A percentile compares a stretch with the other conserved stretches of the same genome.
phyloP scores from a whole-genome alignment of 208 protist genomes.

The Crithidia thermophila region DNA sequence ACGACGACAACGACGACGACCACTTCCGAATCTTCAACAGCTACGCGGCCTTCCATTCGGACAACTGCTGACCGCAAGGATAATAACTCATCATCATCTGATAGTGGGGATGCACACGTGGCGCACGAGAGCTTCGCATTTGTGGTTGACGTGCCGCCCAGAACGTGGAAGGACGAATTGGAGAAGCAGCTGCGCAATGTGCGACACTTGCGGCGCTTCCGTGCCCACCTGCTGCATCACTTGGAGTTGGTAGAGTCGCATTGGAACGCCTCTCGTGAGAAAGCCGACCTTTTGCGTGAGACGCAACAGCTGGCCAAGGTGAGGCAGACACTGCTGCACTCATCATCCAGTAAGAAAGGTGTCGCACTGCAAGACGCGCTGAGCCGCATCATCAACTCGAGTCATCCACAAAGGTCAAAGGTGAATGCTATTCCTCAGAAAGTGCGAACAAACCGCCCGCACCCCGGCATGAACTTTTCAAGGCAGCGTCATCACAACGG shows the following conservation, averaged over 20 bases:
- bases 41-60: too few relatives aligned
- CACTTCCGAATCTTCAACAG: not conserved
- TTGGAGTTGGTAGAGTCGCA: conserved; percentile 54
- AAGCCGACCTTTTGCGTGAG: conserved; percentile 46
- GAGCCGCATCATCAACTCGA: not conserved
- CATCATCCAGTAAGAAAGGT: not conserved
- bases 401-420: not conserved
- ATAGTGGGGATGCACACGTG: not conserved
- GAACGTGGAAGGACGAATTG: too few relatives aligned
- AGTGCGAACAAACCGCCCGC: not conserved
- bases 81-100: too few relatives aligned
- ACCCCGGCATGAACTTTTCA: not conserved
- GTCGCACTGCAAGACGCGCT: conserved; percentile 5
- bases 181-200: conserved; percentile 57
- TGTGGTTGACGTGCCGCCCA: conserved; percentile 4
- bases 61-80: too few relatives aligned
- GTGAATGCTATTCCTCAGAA: not conserved
- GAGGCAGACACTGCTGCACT: conserved; percentile 18
- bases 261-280: conserved; percentile 35
- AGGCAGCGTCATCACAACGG: not conserved
- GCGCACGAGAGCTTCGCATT: not conserved
- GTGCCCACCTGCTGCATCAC: conserved; percentile 51
- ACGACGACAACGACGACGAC: not conserved
- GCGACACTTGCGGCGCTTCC: conserved; percentile 62
- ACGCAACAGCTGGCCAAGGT: conserved; percentile 52